A percentile compares a stretch with the other conserved stretches of the same genome.
phyloP scores from a whole-genome alignment of 495 filamentous ascomycete genomes.

The Staphylotrichum longicolle region DNA sequence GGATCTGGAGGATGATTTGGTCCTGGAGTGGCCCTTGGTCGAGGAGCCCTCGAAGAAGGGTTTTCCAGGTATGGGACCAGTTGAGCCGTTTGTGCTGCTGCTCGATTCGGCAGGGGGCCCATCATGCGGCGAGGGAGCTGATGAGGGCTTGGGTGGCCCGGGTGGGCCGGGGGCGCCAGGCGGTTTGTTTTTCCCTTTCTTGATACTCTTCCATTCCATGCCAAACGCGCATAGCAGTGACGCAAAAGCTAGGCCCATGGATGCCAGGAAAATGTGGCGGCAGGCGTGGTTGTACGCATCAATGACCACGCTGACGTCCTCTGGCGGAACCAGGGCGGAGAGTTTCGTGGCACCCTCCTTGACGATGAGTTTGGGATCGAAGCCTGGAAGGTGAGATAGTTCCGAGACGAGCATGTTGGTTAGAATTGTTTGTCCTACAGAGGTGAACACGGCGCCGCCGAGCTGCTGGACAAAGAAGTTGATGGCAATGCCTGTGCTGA shows the following conservation, averaged over 20 bases:
- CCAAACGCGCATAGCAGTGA: slow-evolving; percentile 50
- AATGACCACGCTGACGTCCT: slow-evolving; percentile 44
- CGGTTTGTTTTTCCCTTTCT: slow-evolving; percentile 37
- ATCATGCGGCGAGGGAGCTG: not conserved
- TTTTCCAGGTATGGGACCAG: not conserved
- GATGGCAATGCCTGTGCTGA: slow-evolving; percentile 60
- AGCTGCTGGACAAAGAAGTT: slow-evolving; percentile 67
- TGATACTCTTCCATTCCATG: slow-evolving; percentile 64
- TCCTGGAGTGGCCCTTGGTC: not conserved
- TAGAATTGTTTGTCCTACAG: slow-evolving; percentile 62
- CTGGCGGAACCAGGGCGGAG: slow-evolving; percentile 40
- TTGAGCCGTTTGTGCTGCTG: not conserved
- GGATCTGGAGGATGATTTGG: not conserved
- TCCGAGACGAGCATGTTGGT: slow-evolving; percentile 55
- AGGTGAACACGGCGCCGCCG: slow-evolving; percentile 64
- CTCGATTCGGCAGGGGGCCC: not conserved
- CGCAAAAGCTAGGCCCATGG: slow-evolving; percentile 53
- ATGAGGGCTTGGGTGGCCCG: not conserved
- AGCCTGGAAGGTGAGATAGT: slow-evolving; percentile 43
- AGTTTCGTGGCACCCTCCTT: slow-evolving; percentile 59
- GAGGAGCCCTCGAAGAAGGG: slow-evolving; percentile 7
- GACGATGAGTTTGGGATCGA: slow-evolving; percentile 51
- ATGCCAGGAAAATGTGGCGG: slow-evolving; percentile 51
- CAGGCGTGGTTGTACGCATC: slow-evolving; percentile 59
- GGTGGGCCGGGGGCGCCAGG: slow-evolving; percentile 15